Evolutionary conservation across 2,329 filamentous ascomycete genomes (phyloP).

Genomic region (Arachnopeziza araneosa): DNA sequence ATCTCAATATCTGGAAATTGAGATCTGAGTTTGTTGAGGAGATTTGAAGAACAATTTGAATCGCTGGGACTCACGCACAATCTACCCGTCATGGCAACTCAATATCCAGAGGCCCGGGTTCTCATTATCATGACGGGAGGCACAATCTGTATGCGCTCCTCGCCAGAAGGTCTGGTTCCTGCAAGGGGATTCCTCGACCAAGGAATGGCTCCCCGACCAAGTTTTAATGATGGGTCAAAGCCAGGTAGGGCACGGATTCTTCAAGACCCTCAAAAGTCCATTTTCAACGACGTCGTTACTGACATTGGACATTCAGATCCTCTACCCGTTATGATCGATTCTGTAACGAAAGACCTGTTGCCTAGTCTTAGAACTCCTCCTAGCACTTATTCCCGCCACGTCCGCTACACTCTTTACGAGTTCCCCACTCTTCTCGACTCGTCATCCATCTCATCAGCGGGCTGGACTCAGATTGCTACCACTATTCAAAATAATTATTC

Average conservation of each 20-base stretch:
- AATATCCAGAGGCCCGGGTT: slow-evolving; percentile 52
- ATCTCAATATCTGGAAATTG: no score
- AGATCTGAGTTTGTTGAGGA: no score
- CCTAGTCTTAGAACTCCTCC: slow-evolving; percentile 49
- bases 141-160: slow-evolving; percentile 65
- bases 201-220: slow-evolving; percentile 58
- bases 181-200: slow-evolving; percentile 55
- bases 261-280: background rate
- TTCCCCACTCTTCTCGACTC: slow-evolving; percentile 65
- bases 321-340: slow-evolving; percentile 27
- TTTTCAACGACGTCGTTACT: background rate
- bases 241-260: slow-evolving; percentile 32
- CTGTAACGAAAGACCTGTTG: slow-evolving; percentile 22
- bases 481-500: slow-evolving; percentile 59
- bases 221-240: slow-evolving; percentile 62
- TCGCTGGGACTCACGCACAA: background rate
- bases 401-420: slow-evolving; percentile 63
- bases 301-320: slow-evolving; percentile 18
- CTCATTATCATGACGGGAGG: slow-evolving; percentile 63
- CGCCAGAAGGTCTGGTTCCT: slow-evolving; percentile 60
- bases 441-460: slow-evolving; percentile 64
- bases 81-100: slow-evolving; percentile 17
- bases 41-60: no score
- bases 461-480: slow-evolving; percentile 63
- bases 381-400: slow-evolving; percentile 57